Evolutionary conservation across 441 rosid genomes (phyloP).

Genomic region (Syzygium syzygioides): DNA sequence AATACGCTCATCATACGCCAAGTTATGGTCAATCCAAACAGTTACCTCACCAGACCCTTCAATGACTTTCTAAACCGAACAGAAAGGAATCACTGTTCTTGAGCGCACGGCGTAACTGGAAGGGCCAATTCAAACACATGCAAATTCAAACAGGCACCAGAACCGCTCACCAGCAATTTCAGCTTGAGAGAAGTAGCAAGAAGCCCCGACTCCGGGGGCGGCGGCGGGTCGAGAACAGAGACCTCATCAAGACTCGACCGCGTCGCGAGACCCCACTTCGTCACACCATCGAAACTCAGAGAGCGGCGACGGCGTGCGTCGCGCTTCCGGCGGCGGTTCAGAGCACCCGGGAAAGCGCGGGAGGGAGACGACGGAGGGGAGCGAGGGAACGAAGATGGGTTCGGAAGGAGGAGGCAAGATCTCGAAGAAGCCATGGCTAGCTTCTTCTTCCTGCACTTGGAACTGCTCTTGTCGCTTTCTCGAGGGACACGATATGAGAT

Average conservation of each 20-base stretch:
- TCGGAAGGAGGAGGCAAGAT: slow-evolving; percentile 2
- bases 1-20: background rate
- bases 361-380: slow-evolving; percentile 5
- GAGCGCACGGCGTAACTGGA: background rate
- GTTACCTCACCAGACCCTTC: background rate
- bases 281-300: background rate
- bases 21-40: background rate
- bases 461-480: background rate
- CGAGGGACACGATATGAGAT: background rate
- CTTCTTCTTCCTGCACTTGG: background rate
- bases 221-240: slow-evolving; percentile 26
- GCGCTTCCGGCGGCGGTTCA: background rate
- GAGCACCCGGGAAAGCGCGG: background rate
- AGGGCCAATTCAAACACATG: background rate
- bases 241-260: slow-evolving; percentile 42
- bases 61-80: background rate
- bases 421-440: slow-evolving; percentile 21
- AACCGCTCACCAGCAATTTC: slow-evolving; percentile 51
- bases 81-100: background rate
- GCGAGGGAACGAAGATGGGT: background rate
- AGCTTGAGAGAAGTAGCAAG: slow-evolving; percentile 46
- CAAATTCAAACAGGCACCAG: background rate
- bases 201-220: slow-evolving; percentile 1
- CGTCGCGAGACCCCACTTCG: slow-evolving; percentile 16
- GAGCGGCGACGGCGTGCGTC: background rate